Conservation (phyloP, 176 grass and related monocot species). For the Panicum miliaceum region DNA sequence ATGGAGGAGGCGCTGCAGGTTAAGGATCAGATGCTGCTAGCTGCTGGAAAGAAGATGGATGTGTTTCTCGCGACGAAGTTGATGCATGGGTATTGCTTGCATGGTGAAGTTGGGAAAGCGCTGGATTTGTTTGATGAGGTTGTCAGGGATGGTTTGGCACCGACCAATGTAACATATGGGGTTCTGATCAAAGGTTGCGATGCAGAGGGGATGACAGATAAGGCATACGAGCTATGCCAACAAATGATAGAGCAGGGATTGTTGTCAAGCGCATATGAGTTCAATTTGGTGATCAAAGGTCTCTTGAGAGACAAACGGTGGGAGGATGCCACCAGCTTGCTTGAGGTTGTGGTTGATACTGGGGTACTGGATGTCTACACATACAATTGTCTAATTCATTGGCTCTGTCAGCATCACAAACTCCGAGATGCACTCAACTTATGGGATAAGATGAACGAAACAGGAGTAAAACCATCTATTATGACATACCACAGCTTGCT, state of each 20-base stretch:
- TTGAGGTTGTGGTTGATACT: conserved; percentile 51
- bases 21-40: conserved; percentile 67
- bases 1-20: conserved; percentile 66
- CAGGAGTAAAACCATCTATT: conserved; percentile 62
- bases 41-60: conserved; percentile 53
- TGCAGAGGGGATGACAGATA: conserved; percentile 56
- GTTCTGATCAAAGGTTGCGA: conserved; percentile 72
- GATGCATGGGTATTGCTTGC: conserved; percentile 73
- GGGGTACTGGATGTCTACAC: conserved; percentile 56
- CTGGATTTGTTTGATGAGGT: conserved; percentile 58
- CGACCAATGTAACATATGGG: conserved; percentile 57
- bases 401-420: conserved; percentile 58
- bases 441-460: conserved; percentile 69
- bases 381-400: conserved; percentile 67
- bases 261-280: conserved; percentile 37
- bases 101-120: conserved; percentile 55
- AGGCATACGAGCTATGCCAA: conserved; percentile 59
- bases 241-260: conserved; percentile 71
- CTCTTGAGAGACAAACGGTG: conserved; percentile 64
- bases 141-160: conserved; percentile 47
- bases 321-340: conserved; percentile 60
- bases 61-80: conserved; percentile 55
- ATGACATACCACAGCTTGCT: conserved; percentile 67
- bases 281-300: conserved; percentile 64
- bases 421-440: conserved; percentile 59